A percentile compares a stretch with the other conserved stretches of the same genome.
phyloP scores from a whole-genome alignment of 306 rosid species.

The Prunus campanulata region DNA sequence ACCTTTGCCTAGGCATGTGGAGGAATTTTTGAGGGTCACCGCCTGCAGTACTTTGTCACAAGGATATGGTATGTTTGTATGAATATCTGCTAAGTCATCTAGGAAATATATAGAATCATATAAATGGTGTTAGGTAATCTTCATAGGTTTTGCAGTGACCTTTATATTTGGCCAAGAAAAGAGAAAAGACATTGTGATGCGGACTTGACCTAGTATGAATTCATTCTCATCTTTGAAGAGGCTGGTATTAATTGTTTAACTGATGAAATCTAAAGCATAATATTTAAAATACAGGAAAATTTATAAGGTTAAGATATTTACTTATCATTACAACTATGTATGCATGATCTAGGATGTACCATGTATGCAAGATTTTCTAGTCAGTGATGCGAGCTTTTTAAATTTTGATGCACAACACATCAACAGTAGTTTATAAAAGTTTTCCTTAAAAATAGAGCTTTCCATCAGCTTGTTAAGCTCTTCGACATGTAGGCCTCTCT shows the following conservation, averaged over 20 bases:
- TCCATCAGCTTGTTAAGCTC: not conserved
- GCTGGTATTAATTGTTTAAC: not conserved
- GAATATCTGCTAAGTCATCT: not conserved
- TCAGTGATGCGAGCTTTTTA: not conserved
- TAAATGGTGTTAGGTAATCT: not conserved
- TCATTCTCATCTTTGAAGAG: not conserved
- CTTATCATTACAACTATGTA: not conserved
- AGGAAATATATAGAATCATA: not conserved
- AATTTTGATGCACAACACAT: not conserved
- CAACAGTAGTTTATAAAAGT: not conserved
- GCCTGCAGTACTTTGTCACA: conserved; percentile 72
- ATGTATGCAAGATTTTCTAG: not conserved
- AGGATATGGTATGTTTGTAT: conserved; percentile 70
- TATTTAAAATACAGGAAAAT: not conserved
- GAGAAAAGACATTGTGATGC: not conserved
- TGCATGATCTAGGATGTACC: not conserved
- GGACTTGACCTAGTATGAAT: not conserved
- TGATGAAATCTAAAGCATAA: not conserved
- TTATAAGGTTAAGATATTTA: not conserved
- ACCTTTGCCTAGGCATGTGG: conserved; percentile 80
- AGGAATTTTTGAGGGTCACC: conserved; percentile 78
- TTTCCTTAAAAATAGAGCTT: not conserved
- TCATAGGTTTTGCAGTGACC: not conserved
- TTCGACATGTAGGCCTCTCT: conserved; percentile 60
- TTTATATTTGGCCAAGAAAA: not conserved